Evolutionary conservation across 768 basidiomycete genomes (phyloP), one percentile per base, ranked within the genome.

Genomic region (Amyloporia xantha): DNA sequence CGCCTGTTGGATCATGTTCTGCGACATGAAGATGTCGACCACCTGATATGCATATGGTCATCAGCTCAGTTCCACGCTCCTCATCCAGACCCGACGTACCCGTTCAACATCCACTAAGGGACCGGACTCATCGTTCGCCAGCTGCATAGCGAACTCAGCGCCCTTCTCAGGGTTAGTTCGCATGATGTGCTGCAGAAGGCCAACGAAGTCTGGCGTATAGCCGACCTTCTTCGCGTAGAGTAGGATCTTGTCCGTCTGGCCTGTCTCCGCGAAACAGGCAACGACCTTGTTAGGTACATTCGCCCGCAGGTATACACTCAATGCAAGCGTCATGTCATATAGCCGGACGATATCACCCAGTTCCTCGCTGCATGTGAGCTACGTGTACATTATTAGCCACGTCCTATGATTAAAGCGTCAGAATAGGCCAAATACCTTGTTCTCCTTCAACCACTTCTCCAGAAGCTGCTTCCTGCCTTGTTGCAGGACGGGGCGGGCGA

Each of bases 381-480:
- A n/a, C n/a, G n/a, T n/a, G n/a, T n/a, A n/a, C n/a, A n/a, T n/a
- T n/a, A n/a, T n/a, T n/a, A n/a, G n/a, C n/a, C n/a, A n/a, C n/a
- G n/a, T 6, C 27, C 30, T 33, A 7, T 7, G 9, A 33, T 33
- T 15, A 15, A 7, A 33, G 30, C 38, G 30, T 30, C 21, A 36
- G 49, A 47, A 40, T 44, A 47, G 19, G 5, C 47, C 3, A 49
- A 44, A 33, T 15, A 55, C 93, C 82, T 98, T 99, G 72, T 96
- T 97, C 76, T 99, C 96, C 70, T 99, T 99, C 53, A 99, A 71
- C 96, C 96, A 99, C 62, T 98, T 98, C 73, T 99, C 96, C 13
- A 99, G 73, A 39, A 98, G 72, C 61, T 97, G 91, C 69, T 99
- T 98, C 66, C 92, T 82, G 28, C 92, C 92, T 70, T 99, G 96